Base-by-base conservation (phyloP, 371 early-diverging fungal genomes). In the Mortierella sp. region DNA sequence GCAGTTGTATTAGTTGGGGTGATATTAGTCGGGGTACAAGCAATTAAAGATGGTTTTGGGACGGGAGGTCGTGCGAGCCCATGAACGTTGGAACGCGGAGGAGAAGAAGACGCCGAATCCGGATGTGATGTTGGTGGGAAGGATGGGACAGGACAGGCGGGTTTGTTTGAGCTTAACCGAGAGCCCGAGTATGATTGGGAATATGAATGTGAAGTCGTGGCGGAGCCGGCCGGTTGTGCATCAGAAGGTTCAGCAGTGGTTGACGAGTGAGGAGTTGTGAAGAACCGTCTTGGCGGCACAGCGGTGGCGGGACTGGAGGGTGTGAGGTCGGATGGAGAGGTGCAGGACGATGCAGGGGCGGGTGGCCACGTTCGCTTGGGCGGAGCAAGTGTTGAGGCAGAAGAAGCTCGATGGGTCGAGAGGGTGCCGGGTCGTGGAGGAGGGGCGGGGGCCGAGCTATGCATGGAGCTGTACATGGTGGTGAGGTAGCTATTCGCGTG, bases 281-380 rank as follows among this genome's bases (percentile, higher is more conserved):
- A n/a, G n/a, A n/a, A n/a, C n/a, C n/a, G n/a, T n/a, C n/a, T n/a
- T n/a, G n/a, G n/a, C n/a, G n/a, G n/a, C n/a, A n/a, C n/a, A n/a
- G n/a, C n/a, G n/a, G n/a, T 34, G 58, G 52, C 6, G n/a, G 17
- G 4, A 44, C 2, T 37, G 65, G 59, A n/a, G 59, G 58, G 55
- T 5, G 43, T 22, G 24, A 58, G 62, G 24, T 63, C 54, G 21
- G 71, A 64, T 9, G 59, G 50, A n/a, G 31, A 4, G 34, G 34
- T 10, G 34, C 34, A 34, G 49, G 47, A 13, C 3, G 43, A 29
- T 3, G 40, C 17, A 0, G 44, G 56, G 12, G 31, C 17, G 7
- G 57, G 22, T 2, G 63, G 62, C 21, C 53, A 25, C 2, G 61
- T 52, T 17, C 61, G 54, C 19, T 44, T 60, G 51, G 68, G 68